A percentile compares a stretch with the other conserved stretches of the same genome.
Conservation (phyloP, 257 asterid species). For the Nicotiana noctiflora region DNA sequence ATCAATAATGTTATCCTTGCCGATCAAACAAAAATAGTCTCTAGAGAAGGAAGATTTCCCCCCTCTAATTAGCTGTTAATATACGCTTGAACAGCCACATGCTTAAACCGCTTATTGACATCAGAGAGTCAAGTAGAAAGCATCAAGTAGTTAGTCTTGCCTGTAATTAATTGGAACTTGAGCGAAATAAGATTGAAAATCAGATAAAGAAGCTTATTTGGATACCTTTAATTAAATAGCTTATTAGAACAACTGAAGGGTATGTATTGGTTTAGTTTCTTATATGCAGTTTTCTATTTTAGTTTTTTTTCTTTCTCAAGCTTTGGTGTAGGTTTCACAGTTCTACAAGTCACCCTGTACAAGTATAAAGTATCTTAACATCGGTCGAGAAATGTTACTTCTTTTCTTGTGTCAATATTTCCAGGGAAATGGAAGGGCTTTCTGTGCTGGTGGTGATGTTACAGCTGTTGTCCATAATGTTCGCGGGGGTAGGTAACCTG, state of each 20-base stretch:
- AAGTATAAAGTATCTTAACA: neutral
- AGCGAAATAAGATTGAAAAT: neutral
- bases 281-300: neutral
- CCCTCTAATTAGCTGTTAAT: too few relatives aligned
- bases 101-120: too few relatives aligned
- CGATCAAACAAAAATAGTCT: too few relatives aligned
- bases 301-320: neutral
- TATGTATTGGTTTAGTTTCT: neutral
- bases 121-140: too few relatives aligned
- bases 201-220: neutral
- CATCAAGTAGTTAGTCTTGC: neutral
- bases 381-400: neutral
- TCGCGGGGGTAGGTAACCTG: slow-evolving; percentile 39
- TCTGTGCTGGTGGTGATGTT: slow-evolving; percentile 98
- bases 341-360: neutral
- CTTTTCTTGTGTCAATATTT: neutral
- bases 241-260: neutral
- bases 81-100: too few relatives aligned
- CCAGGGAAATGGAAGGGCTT: slow-evolving; percentile 87
- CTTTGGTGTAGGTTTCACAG: neutral
- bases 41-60: too few relatives aligned
- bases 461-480: slow-evolving; percentile 65
- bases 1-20: too few relatives aligned
- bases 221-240: neutral
- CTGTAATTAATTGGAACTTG: neutral